phyloP scores from a whole-genome alignment of 2,329 filamentous ascomycete genomes.

The Trichophyton schoenleinii region DNA sequence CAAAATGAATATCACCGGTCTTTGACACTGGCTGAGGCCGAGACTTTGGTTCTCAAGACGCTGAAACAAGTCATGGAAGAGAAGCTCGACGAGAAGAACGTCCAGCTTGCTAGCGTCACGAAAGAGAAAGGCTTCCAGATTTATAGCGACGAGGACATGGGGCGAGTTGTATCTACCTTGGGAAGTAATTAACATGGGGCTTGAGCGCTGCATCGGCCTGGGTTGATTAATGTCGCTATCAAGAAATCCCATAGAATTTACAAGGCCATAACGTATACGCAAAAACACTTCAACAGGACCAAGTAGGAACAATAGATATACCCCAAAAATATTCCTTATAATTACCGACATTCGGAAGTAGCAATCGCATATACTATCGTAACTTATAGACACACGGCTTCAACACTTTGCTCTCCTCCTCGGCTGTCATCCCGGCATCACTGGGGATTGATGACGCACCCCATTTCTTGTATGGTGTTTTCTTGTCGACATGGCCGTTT shows the following conservation, averaged over 20 bases:
- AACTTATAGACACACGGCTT: slow-evolving; percentile 97
- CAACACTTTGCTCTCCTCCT: slow-evolving; percentile 57
- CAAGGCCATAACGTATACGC: neutral
- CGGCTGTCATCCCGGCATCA: slow-evolving; percentile 43
- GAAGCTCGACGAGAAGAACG: slow-evolving; percentile 97
- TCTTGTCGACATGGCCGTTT: neutral
- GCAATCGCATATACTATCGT: slow-evolving; percentile 38
- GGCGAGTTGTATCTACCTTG: slow-evolving; percentile 66
- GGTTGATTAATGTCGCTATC: neutral
- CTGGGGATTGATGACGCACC: slow-evolving; percentile 46
- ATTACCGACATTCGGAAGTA: neutral
- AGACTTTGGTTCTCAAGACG: slow-evolving; percentile 92
- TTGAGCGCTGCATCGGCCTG: neutral
- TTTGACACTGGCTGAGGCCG: slow-evolving; percentile 79
- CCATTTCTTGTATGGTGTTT: slow-evolving; percentile 34
- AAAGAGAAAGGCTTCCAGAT: slow-evolving; percentile 97
- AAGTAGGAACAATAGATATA: too few relatives aligned
- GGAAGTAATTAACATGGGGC: slow-evolving; percentile 28
- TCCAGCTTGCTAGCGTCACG: slow-evolving; percentile 93
- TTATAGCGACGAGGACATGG: slow-evolving; percentile 97
- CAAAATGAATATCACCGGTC: slow-evolving; percentile 99
- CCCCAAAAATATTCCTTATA: too few relatives aligned
- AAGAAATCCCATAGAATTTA: neutral
- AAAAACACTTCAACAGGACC: too few relatives aligned
- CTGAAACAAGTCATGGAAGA: slow-evolving; percentile 99